Conservation (phyloP, 208 protist genomes). For the Sergeia podlipaevii region DNA sequence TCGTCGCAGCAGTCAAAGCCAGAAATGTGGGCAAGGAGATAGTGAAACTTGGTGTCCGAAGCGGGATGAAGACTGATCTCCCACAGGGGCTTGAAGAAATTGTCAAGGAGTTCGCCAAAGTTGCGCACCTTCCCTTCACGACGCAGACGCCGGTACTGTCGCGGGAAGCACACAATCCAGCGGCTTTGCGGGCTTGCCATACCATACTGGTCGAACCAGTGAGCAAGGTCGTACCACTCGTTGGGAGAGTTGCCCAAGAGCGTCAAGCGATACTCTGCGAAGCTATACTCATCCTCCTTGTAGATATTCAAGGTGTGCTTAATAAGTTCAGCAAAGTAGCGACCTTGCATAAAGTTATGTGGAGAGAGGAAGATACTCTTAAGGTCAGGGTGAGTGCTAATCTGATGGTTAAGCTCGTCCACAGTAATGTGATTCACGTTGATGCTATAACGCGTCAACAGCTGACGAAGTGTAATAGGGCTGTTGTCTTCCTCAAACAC, state of each 20-base stretch:
- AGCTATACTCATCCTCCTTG: constrained; percentile 82
- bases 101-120: constrained; percentile 95
- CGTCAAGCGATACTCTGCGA: constrained; percentile 81
- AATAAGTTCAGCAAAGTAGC: constrained; percentile 92
- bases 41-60: constrained; percentile 93
- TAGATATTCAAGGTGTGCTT: constrained; percentile 80
- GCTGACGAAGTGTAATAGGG: constrained; percentile 75
- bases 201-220: constrained; percentile 95
- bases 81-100: constrained; percentile 98
- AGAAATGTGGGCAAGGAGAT: constrained; percentile 95
- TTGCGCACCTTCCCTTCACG: constrained; percentile 71
- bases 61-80: constrained; percentile 95
- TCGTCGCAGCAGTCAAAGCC: constrained; percentile 98
- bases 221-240: constrained; percentile 95
- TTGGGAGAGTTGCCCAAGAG: constrained; percentile 68
- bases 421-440: constrained; percentile 76
- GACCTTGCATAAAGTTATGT: constrained; percentile 90
- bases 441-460: constrained; percentile 75
- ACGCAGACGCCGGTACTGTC: constrained; percentile 86
- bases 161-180: constrained; percentile 96
- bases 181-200: constrained; percentile 94
- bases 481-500: constrained; percentile 76
- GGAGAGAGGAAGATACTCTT: constrained; percentile 72
- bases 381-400: constrained; percentile 64
- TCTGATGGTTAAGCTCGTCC: constrained; percentile 82